Evolutionary conservation across 495 filamentous ascomycete species (phyloP), one percentile per base, ranked within the genome.

Genomic region (Penicillium angulare): DNA sequence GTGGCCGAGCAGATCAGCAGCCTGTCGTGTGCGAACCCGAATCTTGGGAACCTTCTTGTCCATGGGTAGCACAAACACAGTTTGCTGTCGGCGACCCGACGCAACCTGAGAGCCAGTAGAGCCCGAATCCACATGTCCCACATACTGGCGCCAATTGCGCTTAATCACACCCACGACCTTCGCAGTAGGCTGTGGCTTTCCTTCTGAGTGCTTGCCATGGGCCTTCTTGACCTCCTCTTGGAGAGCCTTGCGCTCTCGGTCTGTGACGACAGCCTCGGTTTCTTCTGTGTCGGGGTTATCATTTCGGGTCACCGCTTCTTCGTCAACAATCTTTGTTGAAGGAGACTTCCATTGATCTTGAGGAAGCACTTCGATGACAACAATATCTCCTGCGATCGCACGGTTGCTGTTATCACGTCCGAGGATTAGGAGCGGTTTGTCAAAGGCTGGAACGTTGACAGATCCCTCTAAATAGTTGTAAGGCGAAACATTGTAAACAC

Each of bases 371-470:
- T 97, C 90, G 15, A 98, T 86, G 10, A 96, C 91, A 24, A 96
- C 91, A 16, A 88, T 66, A 72, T 98, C 95, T 34, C 92, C 93
- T 22, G 90, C 85, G 20, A 98, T 86, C 16, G 92, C 82, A 53
- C 93, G 82, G 69, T 97, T 98, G 75, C 93, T 95, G 69, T 95
- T 97, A 57, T 97, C 92, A 41, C 93, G 79, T n/a, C 93, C 93
- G 10, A 97, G 75, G 46, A 98, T 82, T 12, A 97, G 73, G 26
- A 98, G 81, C 7, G 90, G 75, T 55, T 88, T 92, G 43, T 95
- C 89, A 58, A 98, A 97, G 16, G 90, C 83, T 15, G 90, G 79
- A 6, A 96, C 91, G 59, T 89, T 85, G 40, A 97, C 85, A 9
- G 89, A 89, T 7, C 89, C 95, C 65, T 97, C 95, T 23, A 97